Base-by-base conservation (phyloP, 371 early-diverging fungal species). In the Haplosporangium sp. region DNA sequence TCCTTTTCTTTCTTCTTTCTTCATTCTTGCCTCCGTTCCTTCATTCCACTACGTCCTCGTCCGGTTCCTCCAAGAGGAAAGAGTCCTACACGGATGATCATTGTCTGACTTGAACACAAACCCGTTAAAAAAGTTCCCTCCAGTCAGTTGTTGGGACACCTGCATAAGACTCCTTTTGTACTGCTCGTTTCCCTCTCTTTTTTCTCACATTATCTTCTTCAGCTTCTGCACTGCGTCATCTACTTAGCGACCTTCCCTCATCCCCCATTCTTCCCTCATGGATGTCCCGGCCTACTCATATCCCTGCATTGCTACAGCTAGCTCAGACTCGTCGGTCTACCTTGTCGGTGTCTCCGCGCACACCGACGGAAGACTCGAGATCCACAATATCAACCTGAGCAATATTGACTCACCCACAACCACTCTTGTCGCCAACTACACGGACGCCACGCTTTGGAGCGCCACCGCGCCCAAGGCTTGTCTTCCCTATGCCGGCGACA, bases 361-460 rank as follows among this genome's bases (percentile, higher is more conserved):
- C 1, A 9, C 14, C 46, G 61, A 60, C 5, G 77, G 77, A 14
- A 47, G 62, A 1, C 53, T 77, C 14, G 64, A 67, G 43, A 57
- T 43, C 50, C 54, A 66, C 58, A 48, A 20, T 3, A 43, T 77
- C 57, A 46, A 64, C 50, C 57, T 71, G 23, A 18, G 56, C 57
- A 67, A 77, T 48, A 52, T 77, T 67, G 67, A 64, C 47, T 9
- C 71, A 0, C 68, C 77, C 29, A 42, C 57, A 10, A 54, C 64
- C n/a, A 59, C 47, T 1, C 40, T 71, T 36, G 7, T 64, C 14
- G 53, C 38, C n/a, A 57, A 18, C 43, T 60, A 64, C 42, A 54
- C 47, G 10, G 14, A 36, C 29, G 0, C 0, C 5, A 1, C 2
- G 10, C 20, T 18, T 8, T 75, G 71, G 77, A 67, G 56, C 20